Percentiles rank a stretch among this genome's conserved stretches.
Evolutionary conservation across 2,329 filamentous ascomycete genomes (phyloP).

Genomic region (Fusarium sp.): DNA sequence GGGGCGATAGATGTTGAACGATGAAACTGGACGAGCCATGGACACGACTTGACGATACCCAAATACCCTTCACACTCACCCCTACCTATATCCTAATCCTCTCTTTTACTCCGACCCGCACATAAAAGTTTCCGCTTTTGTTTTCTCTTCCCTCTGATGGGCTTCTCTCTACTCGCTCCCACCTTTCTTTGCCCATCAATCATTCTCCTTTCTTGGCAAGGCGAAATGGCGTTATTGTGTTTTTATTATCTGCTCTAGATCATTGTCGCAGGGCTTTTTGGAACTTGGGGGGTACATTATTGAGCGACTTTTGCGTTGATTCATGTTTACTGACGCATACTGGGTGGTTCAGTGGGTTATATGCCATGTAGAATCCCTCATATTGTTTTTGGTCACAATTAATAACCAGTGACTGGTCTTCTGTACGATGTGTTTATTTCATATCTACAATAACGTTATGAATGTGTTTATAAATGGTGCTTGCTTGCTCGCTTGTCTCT

Average conservation of each 20-base stretch:
- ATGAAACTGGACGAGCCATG: conserved; percentile 21
- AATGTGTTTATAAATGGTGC: not conserved
- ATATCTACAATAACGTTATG: conserved; percentile 25
- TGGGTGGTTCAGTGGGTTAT: conserved; percentile 10
- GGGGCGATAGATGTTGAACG: conserved; percentile 21
- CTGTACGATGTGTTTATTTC: conserved; percentile 7
- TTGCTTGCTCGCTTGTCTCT: not conserved
- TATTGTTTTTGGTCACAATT: conserved; percentile 27
- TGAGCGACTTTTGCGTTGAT: conserved; percentile 26
- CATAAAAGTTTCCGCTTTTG: conserved; percentile 23
- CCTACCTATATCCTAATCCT: not conserved
- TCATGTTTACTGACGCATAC: conserved; percentile 6
- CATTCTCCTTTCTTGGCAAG: conserved; percentile 34
- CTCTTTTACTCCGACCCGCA: conserved; percentile 11
- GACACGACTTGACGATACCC: conserved; percentile 41
- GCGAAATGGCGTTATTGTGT: conserved; percentile 43
- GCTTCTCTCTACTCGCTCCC: conserved; percentile 5
- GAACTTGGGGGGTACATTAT: conserved; percentile 14
- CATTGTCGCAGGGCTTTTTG: conserved; percentile 9
- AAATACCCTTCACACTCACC: conserved; percentile 17
- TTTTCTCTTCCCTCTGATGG: conserved; percentile 21
- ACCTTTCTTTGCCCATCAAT: conserved; percentile 20
- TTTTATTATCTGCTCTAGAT: not conserved
- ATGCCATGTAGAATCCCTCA: conserved; percentile 23
- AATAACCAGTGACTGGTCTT: conserved; percentile 15